Percentiles rank a stretch among this genome's conserved stretches.
These are phyloP conservation scores for Inga oerstediana DNA, from an alignment of 306 rosid species.

Conservation along the genomic window DNA sequence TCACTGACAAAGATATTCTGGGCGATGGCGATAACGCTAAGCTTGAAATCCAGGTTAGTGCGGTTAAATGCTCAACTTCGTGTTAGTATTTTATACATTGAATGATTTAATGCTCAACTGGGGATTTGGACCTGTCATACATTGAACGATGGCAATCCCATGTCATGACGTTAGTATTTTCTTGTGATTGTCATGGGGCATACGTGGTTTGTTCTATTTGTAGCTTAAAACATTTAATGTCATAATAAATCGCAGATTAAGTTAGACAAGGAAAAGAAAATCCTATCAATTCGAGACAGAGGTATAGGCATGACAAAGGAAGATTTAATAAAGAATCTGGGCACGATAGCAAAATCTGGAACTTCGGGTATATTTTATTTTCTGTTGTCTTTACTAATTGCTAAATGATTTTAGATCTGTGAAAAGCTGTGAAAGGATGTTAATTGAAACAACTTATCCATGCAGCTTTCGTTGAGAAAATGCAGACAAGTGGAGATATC, in stretches of 20 bases:
- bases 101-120: not conserved
- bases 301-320: slow-evolving; percentile 99
- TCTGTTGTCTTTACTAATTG: not conserved
- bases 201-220: not conserved
- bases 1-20: slow-evolving; percentile 88
- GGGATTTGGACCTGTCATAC: not conserved
- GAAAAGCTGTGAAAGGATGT: not conserved
- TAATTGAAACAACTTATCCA: slow-evolving; percentile 2
- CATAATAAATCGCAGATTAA: slow-evolving; percentile 64
- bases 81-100: not conserved
- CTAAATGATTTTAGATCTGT: not conserved
- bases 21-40: slow-evolving; percentile 94
- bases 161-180: not conserved
- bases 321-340: slow-evolving; percentile 95
- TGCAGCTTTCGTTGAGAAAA: slow-evolving; percentile 94
- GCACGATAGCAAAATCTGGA: slow-evolving; percentile 98
- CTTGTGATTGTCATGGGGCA: not conserved
- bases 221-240: slow-evolving; percentile 5
- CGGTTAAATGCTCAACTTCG: not conserved
- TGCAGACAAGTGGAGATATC: slow-evolving; percentile 98
- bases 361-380: slow-evolving; percentile 73
- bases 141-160: not conserved
- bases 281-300: slow-evolving; percentile 82
- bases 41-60: slow-evolving; percentile 87
- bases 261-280: slow-evolving; percentile 87